Percentiles rank a stretch among this genome's conserved stretches.
Conservation (phyloP, 179 eudicot genomes). For the Spergularia azorica region DNA sequence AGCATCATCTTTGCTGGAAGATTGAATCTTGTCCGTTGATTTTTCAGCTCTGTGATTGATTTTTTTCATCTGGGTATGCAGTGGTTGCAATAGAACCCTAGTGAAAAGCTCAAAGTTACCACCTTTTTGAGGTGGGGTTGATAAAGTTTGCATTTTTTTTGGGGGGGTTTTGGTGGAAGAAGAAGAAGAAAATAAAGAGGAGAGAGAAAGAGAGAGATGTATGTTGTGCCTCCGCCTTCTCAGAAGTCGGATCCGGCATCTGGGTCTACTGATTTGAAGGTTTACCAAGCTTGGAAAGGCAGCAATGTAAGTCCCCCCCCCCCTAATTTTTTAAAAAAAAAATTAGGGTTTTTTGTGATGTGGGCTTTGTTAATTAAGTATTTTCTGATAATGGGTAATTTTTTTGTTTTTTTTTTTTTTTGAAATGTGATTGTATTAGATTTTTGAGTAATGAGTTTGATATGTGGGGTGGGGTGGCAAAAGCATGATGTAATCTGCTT, state of each 20-base stretch:
- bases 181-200: not conserved
- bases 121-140: constrained; percentile 12
- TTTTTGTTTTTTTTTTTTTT: not conserved
- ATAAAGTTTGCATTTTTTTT: constrained; percentile 21
- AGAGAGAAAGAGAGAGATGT: constrained; percentile 49
- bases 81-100: constrained; percentile 26
- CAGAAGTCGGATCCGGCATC: constrained; percentile 67
- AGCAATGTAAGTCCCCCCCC: constrained; percentile 65
- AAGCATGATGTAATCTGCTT: constrained; percentile 7
- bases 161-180: constrained; percentile 8
- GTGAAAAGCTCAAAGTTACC: constrained; percentile 18
- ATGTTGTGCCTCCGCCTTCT: constrained; percentile 80
- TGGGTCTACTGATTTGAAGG: constrained; percentile 55
- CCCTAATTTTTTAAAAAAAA: no score
- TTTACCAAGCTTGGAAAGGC: constrained; percentile 92
- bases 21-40: not conserved
- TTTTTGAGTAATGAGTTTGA: not conserved
- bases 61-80: constrained; percentile 15
- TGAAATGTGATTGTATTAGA: not conserved
- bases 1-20: constrained; percentile 1
- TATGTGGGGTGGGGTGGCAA: not conserved
- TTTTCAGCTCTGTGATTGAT: not conserved
- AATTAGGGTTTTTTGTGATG: not conserved
- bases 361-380: not conserved
- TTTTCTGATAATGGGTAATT: not conserved